Evolutionary conservation across 2,329 filamentous ascomycete species (phyloP).

Genomic region (Sporothrix dimorphospora): DNA sequence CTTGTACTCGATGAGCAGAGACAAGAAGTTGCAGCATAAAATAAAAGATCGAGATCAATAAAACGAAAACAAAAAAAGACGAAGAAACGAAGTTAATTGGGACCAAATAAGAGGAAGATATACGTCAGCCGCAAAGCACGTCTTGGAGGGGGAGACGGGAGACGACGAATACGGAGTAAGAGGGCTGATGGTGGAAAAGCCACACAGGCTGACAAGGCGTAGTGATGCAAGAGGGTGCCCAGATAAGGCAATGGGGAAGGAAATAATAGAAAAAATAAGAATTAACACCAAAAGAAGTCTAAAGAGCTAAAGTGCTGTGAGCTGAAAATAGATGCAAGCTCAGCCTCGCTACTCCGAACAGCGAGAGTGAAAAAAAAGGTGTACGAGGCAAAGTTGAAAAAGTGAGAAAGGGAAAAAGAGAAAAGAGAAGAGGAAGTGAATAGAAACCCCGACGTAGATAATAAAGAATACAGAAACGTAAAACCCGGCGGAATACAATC

Average conservation of each 20-base stretch:
- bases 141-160: background rate
- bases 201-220: constrained; percentile 17
- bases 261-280: background rate
- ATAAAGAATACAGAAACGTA: background rate
- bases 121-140: constrained; percentile 23
- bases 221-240: background rate
- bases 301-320: background rate
- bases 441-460: background rate
- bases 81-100: background rate
- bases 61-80: background rate
- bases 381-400: background rate
- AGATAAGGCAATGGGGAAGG: constrained; percentile 10
- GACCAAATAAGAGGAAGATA: background rate
- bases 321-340: constrained; percentile 22
- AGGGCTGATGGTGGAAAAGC: constrained; percentile 7
- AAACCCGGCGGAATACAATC: background rate
- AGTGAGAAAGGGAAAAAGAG: background rate
- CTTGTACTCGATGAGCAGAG: background rate
- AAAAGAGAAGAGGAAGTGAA: background rate
- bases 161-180: constrained; percentile 6
- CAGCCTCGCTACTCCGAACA: constrained; percentile 12
- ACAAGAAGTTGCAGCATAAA: background rate
- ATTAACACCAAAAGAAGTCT: background rate
- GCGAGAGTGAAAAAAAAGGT: background rate
- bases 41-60: background rate